phyloP scores from a whole-genome alignment of 306 rosid genomes.

The Rubus parviflorus region DNA sequence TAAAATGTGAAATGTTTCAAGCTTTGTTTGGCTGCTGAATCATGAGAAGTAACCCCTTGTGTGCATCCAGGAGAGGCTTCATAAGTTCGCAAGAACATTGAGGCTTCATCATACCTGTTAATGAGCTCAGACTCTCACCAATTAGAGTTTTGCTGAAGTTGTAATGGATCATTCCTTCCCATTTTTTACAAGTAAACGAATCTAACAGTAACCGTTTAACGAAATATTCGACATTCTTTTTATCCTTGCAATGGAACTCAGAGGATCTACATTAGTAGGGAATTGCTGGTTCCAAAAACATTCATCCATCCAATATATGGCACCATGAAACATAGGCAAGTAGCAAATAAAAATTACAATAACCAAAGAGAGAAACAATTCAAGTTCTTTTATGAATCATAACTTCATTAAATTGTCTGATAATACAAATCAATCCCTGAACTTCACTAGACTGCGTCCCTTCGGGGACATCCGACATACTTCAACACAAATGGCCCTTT shows the following conservation, averaged over 20 bases:
- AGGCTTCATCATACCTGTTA: too few relatives aligned
- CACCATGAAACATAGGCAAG: neutral
- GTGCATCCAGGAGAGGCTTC: too few relatives aligned
- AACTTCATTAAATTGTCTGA: neutral
- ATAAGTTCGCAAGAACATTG: too few relatives aligned
- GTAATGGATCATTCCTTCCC: too few relatives aligned
- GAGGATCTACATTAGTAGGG: neutral
- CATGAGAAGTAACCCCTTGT: too few relatives aligned
- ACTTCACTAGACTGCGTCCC: neutral
- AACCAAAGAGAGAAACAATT: neutral
- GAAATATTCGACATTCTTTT: neutral
- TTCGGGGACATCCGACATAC: neutral
- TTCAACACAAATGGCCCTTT: neutral
- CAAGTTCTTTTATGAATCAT: neutral
- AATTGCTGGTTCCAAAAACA: neutral
- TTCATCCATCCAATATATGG: neutral
- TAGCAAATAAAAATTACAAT: neutral
- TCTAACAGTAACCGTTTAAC: neutral
- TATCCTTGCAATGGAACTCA: neutral
- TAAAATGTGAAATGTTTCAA: neutral
- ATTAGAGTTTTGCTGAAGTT: too few relatives aligned
- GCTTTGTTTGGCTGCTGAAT: conserved; percentile 23
- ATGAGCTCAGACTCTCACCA: too few relatives aligned
- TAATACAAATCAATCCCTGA: neutral
- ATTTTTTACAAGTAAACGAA: neutral